Percentiles rank a stretch among this genome's conserved stretches.
These are phyloP conservation scores for Hypomontagnella monticulosa DNA, from an alignment of 495 filamentous ascomycete genomes.

Conservation along the genomic window DNA sequence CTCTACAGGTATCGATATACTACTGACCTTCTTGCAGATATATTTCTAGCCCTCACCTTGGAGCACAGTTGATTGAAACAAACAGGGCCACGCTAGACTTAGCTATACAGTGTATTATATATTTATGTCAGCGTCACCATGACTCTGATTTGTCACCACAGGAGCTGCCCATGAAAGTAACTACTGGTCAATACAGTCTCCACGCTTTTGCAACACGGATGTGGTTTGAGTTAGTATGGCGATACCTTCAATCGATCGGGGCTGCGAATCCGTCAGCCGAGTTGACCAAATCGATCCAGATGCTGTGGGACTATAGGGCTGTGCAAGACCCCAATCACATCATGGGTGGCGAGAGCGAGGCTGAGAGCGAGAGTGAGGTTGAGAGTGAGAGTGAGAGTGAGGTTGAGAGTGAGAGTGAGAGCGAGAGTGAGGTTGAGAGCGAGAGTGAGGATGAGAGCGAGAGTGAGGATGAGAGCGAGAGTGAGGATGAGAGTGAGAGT, in stretches of 20 bases:
- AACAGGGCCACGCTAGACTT: slow-evolving; percentile 30
- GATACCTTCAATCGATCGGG: slow-evolving; percentile 12
- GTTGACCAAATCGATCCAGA: slow-evolving; percentile 18
- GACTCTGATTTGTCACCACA: slow-evolving; percentile 16
- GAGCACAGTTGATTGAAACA: slow-evolving; percentile 11
- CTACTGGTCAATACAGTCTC: slow-evolving; percentile 32
- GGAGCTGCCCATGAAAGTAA: slow-evolving; percentile 16
- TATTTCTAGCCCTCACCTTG: slow-evolving; percentile 32
- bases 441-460: neutral
- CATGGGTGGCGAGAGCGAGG: neutral
- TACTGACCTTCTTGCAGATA: slow-evolving; percentile 31
- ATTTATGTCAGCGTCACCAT: slow-evolving; percentile 32
- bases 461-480: neutral
- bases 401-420: neutral
- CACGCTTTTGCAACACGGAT: slow-evolving; percentile 24
- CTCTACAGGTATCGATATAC: slow-evolving; percentile 2
- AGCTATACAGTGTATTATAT: slow-evolving; percentile 26
- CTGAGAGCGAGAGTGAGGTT: neutral
- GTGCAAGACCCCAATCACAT: slow-evolving; percentile 10
- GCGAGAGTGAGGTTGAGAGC: neutral
- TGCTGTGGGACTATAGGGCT: slow-evolving; percentile 8
- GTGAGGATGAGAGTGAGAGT: neutral
- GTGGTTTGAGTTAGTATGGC: slow-evolving; percentile 31
- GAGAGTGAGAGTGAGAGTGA: neutral
- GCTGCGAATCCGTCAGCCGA: slow-evolving; percentile 15